Base-by-base conservation (phyloP, 2,329 filamentous ascomycete genomes). In the Bimuria novae-zelandiae region DNA sequence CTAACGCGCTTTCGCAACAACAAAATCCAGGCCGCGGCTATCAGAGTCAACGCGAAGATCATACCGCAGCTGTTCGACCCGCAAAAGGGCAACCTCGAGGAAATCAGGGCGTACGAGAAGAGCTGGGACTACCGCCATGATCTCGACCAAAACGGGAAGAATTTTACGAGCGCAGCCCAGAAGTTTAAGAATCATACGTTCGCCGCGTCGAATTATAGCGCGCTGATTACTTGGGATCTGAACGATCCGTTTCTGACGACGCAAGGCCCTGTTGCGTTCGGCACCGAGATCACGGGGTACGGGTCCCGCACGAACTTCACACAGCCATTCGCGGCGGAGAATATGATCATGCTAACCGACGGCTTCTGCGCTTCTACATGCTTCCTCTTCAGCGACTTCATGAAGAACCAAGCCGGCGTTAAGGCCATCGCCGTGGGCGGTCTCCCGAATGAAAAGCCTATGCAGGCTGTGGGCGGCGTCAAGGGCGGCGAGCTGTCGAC, bases 341-440 rank as follows among this genome's bases (percentile, higher is more conserved):
- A 74, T 49, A 68, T 74, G 33, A 52, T 73, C 11, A 55, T 74
- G 19, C 35, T 49, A 10, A 49, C 47, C 44, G 74, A 76, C 41
- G 73, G 73, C 29, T 68, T 68, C 55, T 76, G 75, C 51, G 68
- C 68, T 2, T 68, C 61, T 1, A 74, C 73, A 11, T 77, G 75
- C 62, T 69, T 72, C 16, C 68, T 76, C 50, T 77, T 77, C 64
- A 56, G 60, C 35, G 72, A 77, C 50, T 54, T 76, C 16, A 74
- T 76, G 71, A 64, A 65, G 12, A 66, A 70, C 23, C 72, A 75
- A 60, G 74, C 60, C 3, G 63, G 68, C 12, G 66, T 76, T 17
- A 66, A 71, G 23, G 65, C 64, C 4, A 47, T 47, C 16, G 32
- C 44, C 8, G 22, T 47, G 7, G 44, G 44, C n/a, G 44, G 74